Evolutionary conservation across 2,329 filamentous ascomycete genomes (phyloP).

Genomic region (Fusarium sp.): DNA sequence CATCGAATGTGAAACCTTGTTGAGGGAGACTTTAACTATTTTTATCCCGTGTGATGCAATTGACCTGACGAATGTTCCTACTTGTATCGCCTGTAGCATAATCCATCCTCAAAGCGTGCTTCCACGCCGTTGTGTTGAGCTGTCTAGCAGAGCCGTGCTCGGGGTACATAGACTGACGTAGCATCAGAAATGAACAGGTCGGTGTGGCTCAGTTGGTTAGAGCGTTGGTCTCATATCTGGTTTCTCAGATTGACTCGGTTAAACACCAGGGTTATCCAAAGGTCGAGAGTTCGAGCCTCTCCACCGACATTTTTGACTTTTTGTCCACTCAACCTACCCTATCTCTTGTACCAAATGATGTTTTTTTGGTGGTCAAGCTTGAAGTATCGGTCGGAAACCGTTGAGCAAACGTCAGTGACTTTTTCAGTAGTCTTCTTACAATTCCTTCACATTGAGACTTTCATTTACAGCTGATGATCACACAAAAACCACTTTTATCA

Average conservation of each 20-base stretch:
- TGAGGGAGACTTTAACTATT: background rate
- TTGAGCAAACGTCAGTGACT: too few relatives aligned
- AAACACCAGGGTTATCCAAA: constrained; percentile 31
- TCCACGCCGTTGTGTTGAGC: background rate
- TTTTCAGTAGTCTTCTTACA: too few relatives aligned
- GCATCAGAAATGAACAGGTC: background rate
- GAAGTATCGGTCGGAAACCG: too few relatives aligned
- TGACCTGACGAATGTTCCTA: background rate
- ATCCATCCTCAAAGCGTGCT: rapidly evolving
- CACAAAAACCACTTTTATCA: too few relatives aligned
- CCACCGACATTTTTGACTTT: constrained; percentile 14
- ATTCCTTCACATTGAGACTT: too few relatives aligned
- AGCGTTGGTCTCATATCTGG: constrained; percentile 36
- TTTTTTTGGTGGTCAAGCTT: background rate
- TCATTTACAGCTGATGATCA: too few relatives aligned
- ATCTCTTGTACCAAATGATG: background rate
- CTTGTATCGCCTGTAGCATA: background rate
- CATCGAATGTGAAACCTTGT: too few relatives aligned
- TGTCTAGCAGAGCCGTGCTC: rapidly evolving
- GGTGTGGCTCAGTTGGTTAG: constrained; percentile 35
- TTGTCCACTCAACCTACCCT: background rate
- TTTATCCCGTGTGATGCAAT: rapidly evolving
- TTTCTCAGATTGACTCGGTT: constrained; percentile 12
- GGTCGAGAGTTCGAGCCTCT: constrained; percentile 41
- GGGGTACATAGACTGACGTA: background rate